Evolutionary conservation across 208 protist species (phyloP).

Genomic region (Entamoeba histolytica): DNA sequence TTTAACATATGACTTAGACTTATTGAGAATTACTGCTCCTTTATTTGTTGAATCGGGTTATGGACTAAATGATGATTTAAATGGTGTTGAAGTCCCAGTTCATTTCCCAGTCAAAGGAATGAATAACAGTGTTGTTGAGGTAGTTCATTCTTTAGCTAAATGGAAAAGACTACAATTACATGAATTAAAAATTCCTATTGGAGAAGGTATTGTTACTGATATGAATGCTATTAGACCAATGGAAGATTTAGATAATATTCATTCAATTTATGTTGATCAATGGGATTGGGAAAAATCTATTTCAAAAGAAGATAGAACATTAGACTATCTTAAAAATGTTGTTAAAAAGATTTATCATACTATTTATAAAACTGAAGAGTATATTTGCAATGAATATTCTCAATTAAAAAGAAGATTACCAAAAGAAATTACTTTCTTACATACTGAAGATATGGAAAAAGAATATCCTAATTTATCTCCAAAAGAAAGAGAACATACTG

Average conservation of each 20-base stretch:
- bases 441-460: constrained; percentile 50
- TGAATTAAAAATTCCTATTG: constrained; percentile 49
- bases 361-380: constrained; percentile 45
- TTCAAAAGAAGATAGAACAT: constrained; percentile 34
- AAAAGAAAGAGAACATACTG: constrained; percentile 51
- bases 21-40: constrained; percentile 50
- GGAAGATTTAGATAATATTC: constrained; percentile 55
- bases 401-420: constrained; percentile 40
- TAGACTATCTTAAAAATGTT: constrained; percentile 45
- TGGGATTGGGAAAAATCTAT: constrained; percentile 67
- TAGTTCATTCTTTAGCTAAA: constrained; percentile 64
- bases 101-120: constrained; percentile 52
- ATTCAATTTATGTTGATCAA: constrained; percentile 63
- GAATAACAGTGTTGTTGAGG: constrained; percentile 47
- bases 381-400: constrained; percentile 38
- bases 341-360: constrained; percentile 48
- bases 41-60: constrained; percentile 51
- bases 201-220: constrained; percentile 51
- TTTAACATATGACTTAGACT: constrained; percentile 43
- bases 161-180: constrained; percentile 59
- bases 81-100: constrained; percentile 57
- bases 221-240: constrained; percentile 58
- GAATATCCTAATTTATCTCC: constrained; percentile 50
- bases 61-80: constrained; percentile 61
- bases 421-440: constrained; percentile 53